A percentile compares a stretch with the other conserved stretches of the same genome.
These are phyloP conservation scores for Coniochaeta pulveracea DNA, from an alignment of 2,329 filamentous ascomycete species.

Conservation along the genomic window DNA sequence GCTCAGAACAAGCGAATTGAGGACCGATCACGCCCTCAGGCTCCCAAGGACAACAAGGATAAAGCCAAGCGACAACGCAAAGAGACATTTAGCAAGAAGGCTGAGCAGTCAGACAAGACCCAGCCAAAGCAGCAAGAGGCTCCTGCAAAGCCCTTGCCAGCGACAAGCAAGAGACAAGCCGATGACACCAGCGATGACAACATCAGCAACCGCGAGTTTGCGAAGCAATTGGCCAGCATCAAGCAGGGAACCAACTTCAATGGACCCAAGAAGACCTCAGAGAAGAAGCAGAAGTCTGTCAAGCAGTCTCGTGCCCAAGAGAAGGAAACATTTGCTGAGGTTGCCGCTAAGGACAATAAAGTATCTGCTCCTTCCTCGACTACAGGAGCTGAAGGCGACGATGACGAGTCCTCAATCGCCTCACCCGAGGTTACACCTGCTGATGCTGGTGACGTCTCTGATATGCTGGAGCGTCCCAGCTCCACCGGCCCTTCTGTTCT, in stretches of 20 bases:
- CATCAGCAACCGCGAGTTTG: slow-evolving; percentile 64
- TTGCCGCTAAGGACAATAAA: slow-evolving; percentile 21
- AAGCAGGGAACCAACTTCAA: slow-evolving; percentile 57
- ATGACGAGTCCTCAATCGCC: slow-evolving; percentile 60
- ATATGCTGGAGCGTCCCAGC: slow-evolving; percentile 72
- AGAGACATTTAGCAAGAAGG: slow-evolving; percentile 20
- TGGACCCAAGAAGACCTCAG: slow-evolving; percentile 37
- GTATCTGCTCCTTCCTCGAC: slow-evolving; percentile 57
- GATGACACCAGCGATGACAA: slow-evolving; percentile 43
- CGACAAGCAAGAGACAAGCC: slow-evolving; percentile 19
- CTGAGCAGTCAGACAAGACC: slow-evolving; percentile 17
- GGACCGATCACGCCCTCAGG: slow-evolving; percentile 21
- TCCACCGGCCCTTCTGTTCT: slow-evolving; percentile 61
- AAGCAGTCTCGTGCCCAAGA: slow-evolving; percentile 56
- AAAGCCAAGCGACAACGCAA: slow-evolving; percentile 25
- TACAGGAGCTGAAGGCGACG: slow-evolving; percentile 65
- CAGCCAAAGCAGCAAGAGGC: slow-evolving; percentile 22
- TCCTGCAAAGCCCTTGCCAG: slow-evolving; percentile 15
- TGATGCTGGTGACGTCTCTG: slow-evolving; percentile 61
- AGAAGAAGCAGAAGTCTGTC: slow-evolving; percentile 57
- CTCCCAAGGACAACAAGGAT: slow-evolving; percentile 22
- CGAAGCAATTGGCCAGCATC: slow-evolving; percentile 57
- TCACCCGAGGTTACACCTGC: slow-evolving; percentile 52
- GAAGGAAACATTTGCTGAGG: slow-evolving; percentile 29
- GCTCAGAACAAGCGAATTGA: slow-evolving; percentile 16